phyloP scores from a whole-genome alignment of 805 yeast genomes.

The Debaryomyces prosopidis region DNA sequence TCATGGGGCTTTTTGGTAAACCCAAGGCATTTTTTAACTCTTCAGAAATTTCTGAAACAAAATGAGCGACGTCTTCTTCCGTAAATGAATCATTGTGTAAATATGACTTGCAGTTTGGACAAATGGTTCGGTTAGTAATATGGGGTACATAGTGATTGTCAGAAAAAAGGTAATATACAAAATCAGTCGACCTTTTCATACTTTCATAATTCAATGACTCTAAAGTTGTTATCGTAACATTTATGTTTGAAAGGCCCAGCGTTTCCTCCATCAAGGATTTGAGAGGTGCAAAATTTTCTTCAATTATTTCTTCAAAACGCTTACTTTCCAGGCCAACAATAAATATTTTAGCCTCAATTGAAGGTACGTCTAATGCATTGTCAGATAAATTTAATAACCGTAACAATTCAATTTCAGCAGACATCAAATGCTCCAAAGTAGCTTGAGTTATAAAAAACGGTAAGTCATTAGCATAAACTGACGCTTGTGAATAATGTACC shows the following conservation, averaged over 20 bases:
- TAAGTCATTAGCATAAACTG: slow-evolving; percentile 56
- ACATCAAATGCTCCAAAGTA: slow-evolving; percentile 29
- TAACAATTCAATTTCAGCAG: slow-evolving; percentile 21
- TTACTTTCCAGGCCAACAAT: background rate
- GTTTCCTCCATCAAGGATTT: background rate
- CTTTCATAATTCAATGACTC: background rate
- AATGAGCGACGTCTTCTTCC: background rate
- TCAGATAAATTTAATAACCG: background rate
- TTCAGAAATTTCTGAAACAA: background rate
- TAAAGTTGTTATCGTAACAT: background rate
- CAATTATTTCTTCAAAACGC: background rate
- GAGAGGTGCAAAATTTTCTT: background rate
- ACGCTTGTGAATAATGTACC: slow-evolving; percentile 40
- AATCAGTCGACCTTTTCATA: background rate
- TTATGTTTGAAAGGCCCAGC: background rate
- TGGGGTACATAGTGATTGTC: background rate
- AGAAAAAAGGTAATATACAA: background rate
- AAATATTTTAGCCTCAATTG: background rate
- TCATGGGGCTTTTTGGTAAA: background rate
- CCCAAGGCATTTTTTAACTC: background rate
- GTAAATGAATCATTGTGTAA: background rate
- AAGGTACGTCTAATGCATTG: background rate
- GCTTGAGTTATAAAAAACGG: slow-evolving; percentile 62
- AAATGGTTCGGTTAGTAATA: background rate
- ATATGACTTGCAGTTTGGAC: background rate